Base-by-base conservation (phyloP, 108 stramenopile species). In the Skeletonema tropicum region DNA sequence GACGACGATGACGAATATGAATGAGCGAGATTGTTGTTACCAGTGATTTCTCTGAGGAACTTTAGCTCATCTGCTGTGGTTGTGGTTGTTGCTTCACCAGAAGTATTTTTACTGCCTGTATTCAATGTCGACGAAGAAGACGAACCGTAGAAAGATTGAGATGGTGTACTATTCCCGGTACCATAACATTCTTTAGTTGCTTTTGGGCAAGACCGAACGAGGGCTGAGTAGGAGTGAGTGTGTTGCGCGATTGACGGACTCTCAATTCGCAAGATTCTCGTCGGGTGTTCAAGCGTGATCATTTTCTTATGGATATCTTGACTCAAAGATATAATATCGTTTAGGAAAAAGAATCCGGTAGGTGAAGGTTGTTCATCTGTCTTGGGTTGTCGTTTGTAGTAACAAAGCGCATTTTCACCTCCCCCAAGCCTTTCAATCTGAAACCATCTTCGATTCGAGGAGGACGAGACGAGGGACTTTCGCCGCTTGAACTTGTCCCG, bases 241-340 rank as follows among this genome's bases (percentile, higher is more conserved):
- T 60, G 59, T 6, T 60, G 59, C 4, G 59, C 59, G 13, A 32
- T 21, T 4, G 59, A 33, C 14, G 59, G 59, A 60, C 30, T 33
- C 19, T 60, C 15, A 3, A 60, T 4, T 4, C 59, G 21, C 2
- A 60, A 23, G 21, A 32, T 60, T 10, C 59, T 21, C 59, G 59
- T 14, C 30, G 59, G 59, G 33, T 60, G 59, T 32, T 60, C 59
- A 15, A 60, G 12, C 33, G 59, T 60, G 19, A 60, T 60, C 1
- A 29, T 5, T 25, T 32, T 29, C 4, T 60, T 32, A 3, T 3
- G 19, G 13, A 5, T 6, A 15, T 60, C 59, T 4, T 60, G 59
- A 21, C 59, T 25, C 0, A 60, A 0, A 25, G 59, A 60, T 25
- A 29, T 14, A 29, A 60, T 32, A 15, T 60, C 59, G 15, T 14